Evolutionary conservation across 1,139 yeast genomes (phyloP), one percentile per base, ranked within the genome.

Genomic region (Sugiyamaella pinicola): DNA sequence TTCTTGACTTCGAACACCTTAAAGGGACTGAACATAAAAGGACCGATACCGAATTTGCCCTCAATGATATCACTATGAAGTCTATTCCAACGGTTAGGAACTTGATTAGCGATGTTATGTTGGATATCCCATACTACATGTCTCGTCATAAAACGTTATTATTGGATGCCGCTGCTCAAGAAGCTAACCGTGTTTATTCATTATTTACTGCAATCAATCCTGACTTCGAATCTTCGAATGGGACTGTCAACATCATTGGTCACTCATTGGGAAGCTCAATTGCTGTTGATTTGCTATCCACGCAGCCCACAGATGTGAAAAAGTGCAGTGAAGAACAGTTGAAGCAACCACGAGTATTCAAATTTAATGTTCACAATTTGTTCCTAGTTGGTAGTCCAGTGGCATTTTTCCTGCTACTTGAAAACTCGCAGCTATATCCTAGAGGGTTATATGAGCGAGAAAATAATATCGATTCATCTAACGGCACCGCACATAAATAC

Each of bases 221-320:
- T 0, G 72, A 78, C 15, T 90, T 89, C 69, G 63, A 62, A 1
- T 42, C 55, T 8, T 51, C 54, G 1, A 75, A 79, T 5, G 97
- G 97, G 0, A 80, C 83, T 56, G 84, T 90, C 0, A 90, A 91
- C 62, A 68, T 93, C 2, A 74, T 93, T 63, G 98, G 97, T 1
- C 99, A 93, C 68, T 90, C 97, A 0, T 71, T 93, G 24, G 99
- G 99, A 0, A 85, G 96, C 15, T 85, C 93, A 0, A 88, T 93
- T 51, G 79, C 86, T 1, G 82, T 88, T 61, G 99, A 93, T 67
- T 75, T 93, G 35, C 69, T 90, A 37, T 75, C 87, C 1, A 67
- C 74, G 28, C 95, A 86, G 64, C 81, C 83, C n/a, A 65, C 63
- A n/a, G 50, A 49, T 43, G 56, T 58, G 43, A 19, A n/a, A 1